Conservation (phyloP, 1,284 basidiomycete genomes). For the Cryptococcus floricola region DNA sequence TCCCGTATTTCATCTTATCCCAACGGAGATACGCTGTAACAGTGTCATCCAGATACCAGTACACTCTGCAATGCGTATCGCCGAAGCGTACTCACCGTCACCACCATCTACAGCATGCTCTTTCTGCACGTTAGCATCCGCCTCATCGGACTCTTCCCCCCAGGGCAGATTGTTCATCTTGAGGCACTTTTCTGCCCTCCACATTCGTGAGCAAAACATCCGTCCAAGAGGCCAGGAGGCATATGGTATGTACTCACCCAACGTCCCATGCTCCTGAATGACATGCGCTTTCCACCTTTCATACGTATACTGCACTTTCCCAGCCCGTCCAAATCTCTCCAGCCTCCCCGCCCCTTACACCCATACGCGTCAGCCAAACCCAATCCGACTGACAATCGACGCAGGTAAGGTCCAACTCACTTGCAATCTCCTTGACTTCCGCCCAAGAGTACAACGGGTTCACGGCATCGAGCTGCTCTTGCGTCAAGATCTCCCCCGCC, state of each 20-base stretch:
- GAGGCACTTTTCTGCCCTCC: too few relatives aligned
- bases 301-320: conserved; percentile 39
- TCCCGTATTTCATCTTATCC: conserved; percentile 22
- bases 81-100: conserved; percentile 4
- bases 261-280: conserved; percentile 32
- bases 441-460: conserved; percentile 46
- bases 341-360: conserved; percentile 27
- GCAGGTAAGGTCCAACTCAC: conserved; percentile 13
- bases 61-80: conserved; percentile 26
- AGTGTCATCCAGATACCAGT: neutral
- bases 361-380: too few relatives aligned
- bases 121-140: too few relatives aligned
- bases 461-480: conserved; percentile 43
- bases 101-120: too few relatives aligned
- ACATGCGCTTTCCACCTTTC: conserved; percentile 38
- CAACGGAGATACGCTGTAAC: neutral
- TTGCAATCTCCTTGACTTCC: conserved; percentile 40
- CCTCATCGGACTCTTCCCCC: too few relatives aligned
- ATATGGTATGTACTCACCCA: conserved; percentile 27
- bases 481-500: conserved; percentile 36
- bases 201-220: too few relatives aligned
- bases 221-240: too few relatives aligned
- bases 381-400: neutral
- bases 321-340: conserved; percentile 37
- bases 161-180: too few relatives aligned